A percentile compares a stretch with the other conserved stretches of the same genome.
phyloP scores from a whole-genome alignment of 306 rosid genomes.

The Hylodesmum podocarpum region DNA sequence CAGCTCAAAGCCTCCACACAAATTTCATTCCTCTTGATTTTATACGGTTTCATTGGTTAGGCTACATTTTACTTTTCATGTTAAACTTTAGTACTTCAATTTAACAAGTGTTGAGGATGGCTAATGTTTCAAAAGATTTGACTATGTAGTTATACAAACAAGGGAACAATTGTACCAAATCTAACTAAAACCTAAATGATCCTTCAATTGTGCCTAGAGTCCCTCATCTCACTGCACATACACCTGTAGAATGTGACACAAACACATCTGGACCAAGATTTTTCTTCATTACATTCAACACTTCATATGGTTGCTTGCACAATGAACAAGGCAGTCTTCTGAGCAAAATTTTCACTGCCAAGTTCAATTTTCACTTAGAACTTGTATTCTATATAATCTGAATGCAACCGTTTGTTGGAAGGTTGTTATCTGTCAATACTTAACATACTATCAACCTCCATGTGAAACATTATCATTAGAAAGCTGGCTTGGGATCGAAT shows the following conservation, averaged over 20 bases:
- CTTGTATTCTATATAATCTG: slow-evolving; percentile 17
- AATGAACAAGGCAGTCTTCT: slow-evolving; percentile 2
- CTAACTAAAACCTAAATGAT: background rate
- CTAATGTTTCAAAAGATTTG: background rate
- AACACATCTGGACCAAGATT: background rate
- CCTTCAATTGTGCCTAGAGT: background rate
- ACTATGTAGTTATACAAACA: background rate
- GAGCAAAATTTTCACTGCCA: background rate
- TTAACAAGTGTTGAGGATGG: background rate
- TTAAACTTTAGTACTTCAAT: background rate
- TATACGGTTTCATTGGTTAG: background rate
- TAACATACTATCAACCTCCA: background rate
- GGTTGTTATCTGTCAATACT: slow-evolving; percentile 11
- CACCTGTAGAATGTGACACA: background rate
- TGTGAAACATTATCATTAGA: slow-evolving; percentile 23
- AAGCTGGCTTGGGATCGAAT: too few relatives aligned
- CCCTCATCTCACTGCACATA: background rate
- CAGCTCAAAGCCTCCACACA: background rate
- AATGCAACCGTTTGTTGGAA: background rate
- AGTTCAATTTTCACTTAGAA: background rate
- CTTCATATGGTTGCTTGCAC: background rate
- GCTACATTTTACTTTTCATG: background rate
- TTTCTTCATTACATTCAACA: background rate
- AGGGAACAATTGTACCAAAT: background rate
- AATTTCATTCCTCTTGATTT: background rate